These are phyloP conservation scores for Botrytis byssoidea DNA, from an alignment of 2,329 filamentous ascomycete genomes.

Conservation along the genomic window DNA sequence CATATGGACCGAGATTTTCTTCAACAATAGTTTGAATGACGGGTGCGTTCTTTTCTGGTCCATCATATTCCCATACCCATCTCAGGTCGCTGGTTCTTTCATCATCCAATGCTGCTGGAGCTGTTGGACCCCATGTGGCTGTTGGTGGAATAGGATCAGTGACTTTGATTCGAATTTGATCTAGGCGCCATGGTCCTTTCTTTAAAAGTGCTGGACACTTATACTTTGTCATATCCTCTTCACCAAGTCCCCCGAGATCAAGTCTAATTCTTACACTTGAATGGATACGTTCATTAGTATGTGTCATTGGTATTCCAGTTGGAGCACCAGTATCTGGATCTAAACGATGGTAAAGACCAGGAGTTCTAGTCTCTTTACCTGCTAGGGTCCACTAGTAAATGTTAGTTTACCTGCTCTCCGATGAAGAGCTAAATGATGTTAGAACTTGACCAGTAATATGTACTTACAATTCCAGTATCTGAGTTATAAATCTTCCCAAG, in stretches of 20 bases:
- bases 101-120: slow-evolving; percentile 33
- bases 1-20: slow-evolving; percentile 54
- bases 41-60: slow-evolving; percentile 45
- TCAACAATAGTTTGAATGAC: slow-evolving; percentile 49
- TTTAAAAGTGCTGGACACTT: slow-evolving; percentile 43
- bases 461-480: slow-evolving; percentile 28
- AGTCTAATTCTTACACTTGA: slow-evolving; percentile 38
- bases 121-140: slow-evolving; percentile 31
- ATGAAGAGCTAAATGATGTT: slow-evolving; percentile 30
- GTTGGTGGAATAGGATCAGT: slow-evolving; percentile 41
- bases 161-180: slow-evolving; percentile 29
- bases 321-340: slow-evolving; percentile 43
- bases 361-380: slow-evolving; percentile 39
- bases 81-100: slow-evolving; percentile 40
- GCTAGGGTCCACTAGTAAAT: slow-evolving; percentile 42
- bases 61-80: slow-evolving; percentile 57
- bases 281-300: slow-evolving; percentile 43
- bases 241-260: slow-evolving; percentile 39
- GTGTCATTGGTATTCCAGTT: slow-evolving; percentile 40
- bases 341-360: slow-evolving; percentile 42
- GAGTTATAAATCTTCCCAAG: slow-evolving; percentile 40
- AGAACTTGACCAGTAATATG: background rate
- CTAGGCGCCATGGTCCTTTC: slow-evolving; percentile 32
- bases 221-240: slow-evolving; percentile 39
- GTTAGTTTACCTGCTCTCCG: background rate